Conservation (phyloP, 228 moss, liverwort and hornwort species). For the Sphagnum fallax region DNA sequence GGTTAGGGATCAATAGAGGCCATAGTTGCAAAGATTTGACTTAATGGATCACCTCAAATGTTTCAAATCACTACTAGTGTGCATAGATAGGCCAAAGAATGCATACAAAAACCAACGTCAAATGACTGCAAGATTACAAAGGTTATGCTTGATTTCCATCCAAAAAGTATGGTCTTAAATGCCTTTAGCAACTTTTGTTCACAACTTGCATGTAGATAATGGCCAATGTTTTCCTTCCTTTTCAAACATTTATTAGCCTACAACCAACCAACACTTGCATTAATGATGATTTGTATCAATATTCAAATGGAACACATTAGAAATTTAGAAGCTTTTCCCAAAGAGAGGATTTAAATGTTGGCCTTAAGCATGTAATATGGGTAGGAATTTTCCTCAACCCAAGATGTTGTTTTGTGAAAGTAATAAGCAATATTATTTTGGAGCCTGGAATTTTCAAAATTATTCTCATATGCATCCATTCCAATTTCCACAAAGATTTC, state of each 20-base stretch:
- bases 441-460: slow-evolving; percentile 88
- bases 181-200: slow-evolving; percentile 80
- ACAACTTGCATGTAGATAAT: slow-evolving; percentile 89
- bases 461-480: slow-evolving; percentile 90
- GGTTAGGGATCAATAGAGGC: too few species aligned
- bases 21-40: too few species aligned
- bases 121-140: too few species aligned
- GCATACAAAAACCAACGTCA: too few species aligned
- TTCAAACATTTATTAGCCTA: slow-evolving; percentile 93
- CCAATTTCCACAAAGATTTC: slow-evolving; percentile 99
- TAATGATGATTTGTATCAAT: neutral
- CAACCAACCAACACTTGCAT: neutral
- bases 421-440: slow-evolving; percentile 86
- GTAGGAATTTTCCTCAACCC: slow-evolving; percentile 98
- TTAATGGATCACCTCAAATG: too few species aligned
- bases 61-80: too few species aligned
- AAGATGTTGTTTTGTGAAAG: slow-evolving; percentile 82
- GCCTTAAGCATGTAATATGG: slow-evolving; percentile 99
- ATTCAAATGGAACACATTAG: neutral
- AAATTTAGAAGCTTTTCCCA: neutral
- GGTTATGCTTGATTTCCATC: too few species aligned
- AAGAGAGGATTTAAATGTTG: neutral
- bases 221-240: slow-evolving; percentile 94
- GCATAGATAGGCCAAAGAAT: too few species aligned
- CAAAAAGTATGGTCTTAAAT: neutral